phyloP scores from a whole-genome alignment of 2,329 filamentous ascomycete genomes.

The Elsinoe arachidis region DNA sequence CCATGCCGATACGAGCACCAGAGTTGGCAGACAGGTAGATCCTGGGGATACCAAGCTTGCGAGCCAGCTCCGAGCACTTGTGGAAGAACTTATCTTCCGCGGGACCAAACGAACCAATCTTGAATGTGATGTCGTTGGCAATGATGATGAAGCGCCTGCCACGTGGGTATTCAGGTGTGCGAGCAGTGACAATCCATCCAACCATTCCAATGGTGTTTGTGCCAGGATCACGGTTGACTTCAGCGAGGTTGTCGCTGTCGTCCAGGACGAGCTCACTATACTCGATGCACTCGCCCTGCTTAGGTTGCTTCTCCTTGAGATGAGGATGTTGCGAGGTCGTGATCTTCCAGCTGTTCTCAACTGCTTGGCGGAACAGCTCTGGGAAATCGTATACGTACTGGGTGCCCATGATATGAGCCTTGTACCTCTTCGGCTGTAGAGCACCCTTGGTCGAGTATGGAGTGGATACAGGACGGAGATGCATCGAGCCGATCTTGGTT shows the following conservation, averaged over 20 bases:
- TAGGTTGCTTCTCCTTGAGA: conserved; percentile 71
- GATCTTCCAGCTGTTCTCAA: conserved; percentile 87
- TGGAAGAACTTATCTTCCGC: conserved; percentile 97
- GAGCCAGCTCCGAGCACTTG: conserved; percentile 95
- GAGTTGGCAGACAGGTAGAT: conserved; percentile 99
- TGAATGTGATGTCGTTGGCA: conserved; percentile 98
- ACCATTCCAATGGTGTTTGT: conserved; percentile 98
- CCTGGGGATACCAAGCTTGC: conserved; percentile 87
- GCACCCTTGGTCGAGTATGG: conserved; percentile 98
- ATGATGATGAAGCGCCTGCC: conserved; percentile 92
- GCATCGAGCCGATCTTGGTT: conserved; percentile 91
- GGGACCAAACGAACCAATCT: conserved; percentile 95
- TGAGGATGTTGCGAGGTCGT: conserved; percentile 64
- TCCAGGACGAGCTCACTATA: conserved; percentile 92
- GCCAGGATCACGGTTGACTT: conserved; percentile 89
- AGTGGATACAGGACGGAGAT: conserved; percentile 79
- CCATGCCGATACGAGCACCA: conserved; percentile 91
- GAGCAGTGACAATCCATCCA: conserved; percentile 90
- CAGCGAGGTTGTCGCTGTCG: conserved; percentile 81
- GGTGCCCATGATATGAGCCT: conserved; percentile 97
- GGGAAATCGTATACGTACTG: conserved; percentile 99
- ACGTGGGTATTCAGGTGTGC: conserved; percentile 87
- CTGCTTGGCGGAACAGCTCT: conserved; percentile 94
- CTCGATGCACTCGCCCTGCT: conserved; percentile 82
- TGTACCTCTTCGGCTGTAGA: conserved; percentile 97